Evolutionary conservation across 176 grass and related monocot species (phyloP).

Genomic region (Ensete ventricosum): DNA sequence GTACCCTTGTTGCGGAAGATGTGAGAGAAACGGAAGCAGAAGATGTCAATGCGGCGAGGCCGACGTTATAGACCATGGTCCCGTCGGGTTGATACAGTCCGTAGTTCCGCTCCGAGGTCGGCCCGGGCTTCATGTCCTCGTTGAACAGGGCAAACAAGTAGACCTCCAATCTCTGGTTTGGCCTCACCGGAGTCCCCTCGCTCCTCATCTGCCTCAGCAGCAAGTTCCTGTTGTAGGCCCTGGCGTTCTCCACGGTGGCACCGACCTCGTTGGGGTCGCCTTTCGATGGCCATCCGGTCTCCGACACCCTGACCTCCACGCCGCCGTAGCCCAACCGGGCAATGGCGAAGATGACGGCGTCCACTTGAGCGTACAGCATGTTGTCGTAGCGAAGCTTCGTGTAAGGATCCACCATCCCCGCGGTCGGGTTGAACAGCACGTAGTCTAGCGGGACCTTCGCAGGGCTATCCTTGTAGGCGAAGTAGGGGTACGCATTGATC

Average conservation of each 20-base stretch:
- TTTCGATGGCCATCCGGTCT: slow-evolving; percentile 95
- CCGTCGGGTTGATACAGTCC: slow-evolving; percentile 70
- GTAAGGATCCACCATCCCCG: slow-evolving; percentile 67
- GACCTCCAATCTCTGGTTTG: slow-evolving; percentile 52
- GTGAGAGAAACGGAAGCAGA: slow-evolving; percentile 56
- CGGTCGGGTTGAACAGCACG: slow-evolving; percentile 50
- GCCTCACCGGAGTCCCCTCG: slow-evolving; percentile 85
- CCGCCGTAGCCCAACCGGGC: slow-evolving; percentile 49
- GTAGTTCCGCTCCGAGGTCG: slow-evolving; percentile 79
- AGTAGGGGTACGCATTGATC: slow-evolving; percentile 91
- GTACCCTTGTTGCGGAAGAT: slow-evolving; percentile 29
- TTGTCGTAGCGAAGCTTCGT: slow-evolving; percentile 76
- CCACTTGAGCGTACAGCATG: slow-evolving; percentile 97
- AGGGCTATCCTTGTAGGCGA: slow-evolving; percentile 77
- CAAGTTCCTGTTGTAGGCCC: slow-evolving; percentile 72
- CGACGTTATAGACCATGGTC: slow-evolving; percentile 81
- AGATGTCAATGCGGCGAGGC: slow-evolving; percentile 24
- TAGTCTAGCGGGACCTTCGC: slow-evolving; percentile 39
- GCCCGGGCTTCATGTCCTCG: slow-evolving; percentile 86
- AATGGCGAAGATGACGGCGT: slow-evolving; percentile 67
- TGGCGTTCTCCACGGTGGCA: slow-evolving; percentile 67
- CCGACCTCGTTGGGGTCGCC: slow-evolving; percentile 70
- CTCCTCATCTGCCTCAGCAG: slow-evolving; percentile 41
- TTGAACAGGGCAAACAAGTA: slow-evolving; percentile 98
- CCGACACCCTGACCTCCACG: slow-evolving; percentile 64